Conservation (phyloP, 139 green algal genomes). For the Chlamydomonas sp. region DNA sequence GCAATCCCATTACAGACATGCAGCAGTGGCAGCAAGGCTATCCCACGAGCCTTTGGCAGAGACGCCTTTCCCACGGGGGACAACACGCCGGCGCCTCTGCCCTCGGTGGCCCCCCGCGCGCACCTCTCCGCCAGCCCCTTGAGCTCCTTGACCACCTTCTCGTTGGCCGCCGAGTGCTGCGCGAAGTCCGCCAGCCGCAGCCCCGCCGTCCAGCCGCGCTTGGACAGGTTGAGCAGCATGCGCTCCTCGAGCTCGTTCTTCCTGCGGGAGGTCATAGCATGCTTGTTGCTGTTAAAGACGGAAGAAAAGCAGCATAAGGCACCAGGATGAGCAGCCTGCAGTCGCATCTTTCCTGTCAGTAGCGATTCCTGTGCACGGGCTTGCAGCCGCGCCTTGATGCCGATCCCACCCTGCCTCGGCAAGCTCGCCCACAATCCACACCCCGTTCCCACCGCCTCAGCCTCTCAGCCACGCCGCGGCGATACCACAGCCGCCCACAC, state of each 20-base stretch:
- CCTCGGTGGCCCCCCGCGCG: conserved; percentile 60
- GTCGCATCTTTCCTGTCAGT: no score
- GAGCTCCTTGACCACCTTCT: conserved; percentile 85
- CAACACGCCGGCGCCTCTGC: not conserved
- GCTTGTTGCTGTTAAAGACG: not conserved
- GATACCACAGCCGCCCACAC: not conserved
- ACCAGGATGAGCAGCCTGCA: not conserved
- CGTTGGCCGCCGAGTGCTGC: conserved; percentile 71
- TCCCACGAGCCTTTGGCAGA: no score
- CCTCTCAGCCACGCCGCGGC: no score
- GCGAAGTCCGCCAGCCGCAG: conserved; percentile 81
- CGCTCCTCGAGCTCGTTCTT: conserved; percentile 99
- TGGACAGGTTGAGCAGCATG: conserved; percentile 97
- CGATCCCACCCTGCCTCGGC: no score
- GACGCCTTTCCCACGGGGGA: no score
- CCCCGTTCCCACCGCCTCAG: no score
- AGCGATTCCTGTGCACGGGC: no score
- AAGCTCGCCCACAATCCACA: no score
- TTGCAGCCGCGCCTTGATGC: no score
- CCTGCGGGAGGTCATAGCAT: conserved; percentile 34
- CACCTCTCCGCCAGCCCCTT: conserved; percentile 87
- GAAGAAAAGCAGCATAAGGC: not conserved
- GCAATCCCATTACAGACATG: no score
- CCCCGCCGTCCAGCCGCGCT: conserved; percentile 89
- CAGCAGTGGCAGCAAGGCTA: no score